Base-by-base conservation (phyloP, 192 early-diverging fungal species). In the Coemansia sp. region DNA sequence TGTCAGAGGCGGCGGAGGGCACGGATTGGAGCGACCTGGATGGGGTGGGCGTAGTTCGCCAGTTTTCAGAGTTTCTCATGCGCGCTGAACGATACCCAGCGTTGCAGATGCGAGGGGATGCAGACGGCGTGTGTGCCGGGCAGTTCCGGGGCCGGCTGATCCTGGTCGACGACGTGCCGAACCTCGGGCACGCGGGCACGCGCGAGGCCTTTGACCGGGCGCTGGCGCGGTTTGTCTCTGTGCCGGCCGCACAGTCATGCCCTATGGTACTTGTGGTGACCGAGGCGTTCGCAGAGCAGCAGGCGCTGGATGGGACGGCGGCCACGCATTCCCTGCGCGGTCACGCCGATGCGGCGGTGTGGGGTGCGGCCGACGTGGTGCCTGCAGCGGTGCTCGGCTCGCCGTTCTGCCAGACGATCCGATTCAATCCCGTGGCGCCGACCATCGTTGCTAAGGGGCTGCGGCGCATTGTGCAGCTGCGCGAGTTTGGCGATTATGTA, bases 371-470 rank as follows among this genome's bases (percentile, higher is more conserved):
- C 15, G 70, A 73, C 18, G 54, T 74, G 15, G 42, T 71, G 9
- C 67, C 67, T 2, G 17, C 51, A 15, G 52, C 60, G 0, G 54
- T 70, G 14, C 47, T 55, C 43, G 37, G 57, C 20, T 66, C 61
- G 20, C 19, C 46, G 9, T 62, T 35, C 34, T 64, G 69, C 28
- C 74, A 68, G 38, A 41, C 52, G 22, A 63, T 57, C 26, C 73
- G 71, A 28, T 86, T 86, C 44, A 81, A 81, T 11, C 80, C 83
- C 0, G 78, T 85, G 24, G 84, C 84, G n/a, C 68, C 70, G 7
- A 85, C 83, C 4, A 72, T 85, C 30, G 70, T 83, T 34, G 70
- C 65, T 18, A 83, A 83, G 63, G 83, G 77, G 0, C 68, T 86
- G 15, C 66, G 60, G 34, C 67, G 63, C 9, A 55, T 85, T 8